Base-by-base conservation (phyloP, 108 stramenopile genomes). In the Aurantiochytrium sp. region DNA sequence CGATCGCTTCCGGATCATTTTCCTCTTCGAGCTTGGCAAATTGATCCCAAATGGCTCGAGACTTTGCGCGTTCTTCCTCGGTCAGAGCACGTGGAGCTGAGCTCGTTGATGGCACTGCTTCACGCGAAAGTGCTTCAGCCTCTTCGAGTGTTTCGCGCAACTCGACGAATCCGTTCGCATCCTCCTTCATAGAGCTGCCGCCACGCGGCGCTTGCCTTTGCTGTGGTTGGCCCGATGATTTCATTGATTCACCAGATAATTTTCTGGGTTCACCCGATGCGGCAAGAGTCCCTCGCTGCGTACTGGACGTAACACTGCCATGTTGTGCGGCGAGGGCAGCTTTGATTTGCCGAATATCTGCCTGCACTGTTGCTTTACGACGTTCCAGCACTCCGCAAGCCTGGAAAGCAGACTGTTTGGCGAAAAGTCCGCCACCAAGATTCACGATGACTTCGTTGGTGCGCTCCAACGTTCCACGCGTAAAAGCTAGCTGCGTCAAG, bases 361-460 rank as follows among this genome's bases (percentile, higher is more conserved):
- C 64, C 64, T 69, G 64, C 42, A 69, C 64, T 8, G 64, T 42
- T 8, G 42, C 16, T 45, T 83, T 47, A 8, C 76, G 76, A 14
- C 76, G 19, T 35, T 47, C 45, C 76, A 83, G 76, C 16, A 83
- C 45, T 0, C 76, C 51, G 76, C 51, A 53, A 12, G 76, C 76
- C 51, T 83, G 76, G 1, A 53, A 83, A 4, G 49, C 45, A 53
- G 76, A 83, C 51, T 83, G 76, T 45, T 53, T 53, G 45, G 51
- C 6, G 51, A 53, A 83, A 12, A 83, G 14, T 0, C 76, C 76
- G 19, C 19, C 76, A 2, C 76, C 76, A 6, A 83, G 76, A 45
- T 83, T 53, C 76, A 83, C 76, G 43, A 83, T 47, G 25, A 83
- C 51, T 35, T 83, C 76, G n/a, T 83, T 83, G 19, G 76, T 83